phyloP scores from a whole-genome alignment of 345 rosid genomes.

The Jatropha curcas region DNA sequence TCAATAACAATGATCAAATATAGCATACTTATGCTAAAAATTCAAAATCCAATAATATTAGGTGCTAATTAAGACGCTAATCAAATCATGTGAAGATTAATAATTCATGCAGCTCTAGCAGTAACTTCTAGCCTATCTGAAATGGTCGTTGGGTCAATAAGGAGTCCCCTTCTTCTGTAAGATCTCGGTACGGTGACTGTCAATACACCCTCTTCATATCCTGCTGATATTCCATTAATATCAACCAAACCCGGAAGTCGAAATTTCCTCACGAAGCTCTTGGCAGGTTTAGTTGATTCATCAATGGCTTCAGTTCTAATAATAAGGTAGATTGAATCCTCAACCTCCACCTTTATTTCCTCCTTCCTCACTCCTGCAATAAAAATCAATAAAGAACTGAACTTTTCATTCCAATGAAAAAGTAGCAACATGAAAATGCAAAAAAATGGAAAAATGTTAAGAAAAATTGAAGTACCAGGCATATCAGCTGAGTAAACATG shows the following conservation, averaged over 20 bases:
- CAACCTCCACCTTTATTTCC: conserved; percentile 72
- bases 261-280: conserved; percentile 61
- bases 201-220: conserved; percentile 68
- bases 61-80: not conserved
- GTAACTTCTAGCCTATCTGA: conserved; percentile 52
- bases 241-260: conserved; percentile 61
- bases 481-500: conserved; percentile 72
- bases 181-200: conserved; percentile 60
- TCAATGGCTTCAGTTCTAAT: conserved; percentile 56
- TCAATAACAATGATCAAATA: not conserved
- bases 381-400: conserved; percentile 5
- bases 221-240: conserved; percentile 59
- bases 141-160: conserved; percentile 52
- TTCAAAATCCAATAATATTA: not conserved
- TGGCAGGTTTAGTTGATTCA: conserved; percentile 37
- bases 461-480: conserved; percentile 46
- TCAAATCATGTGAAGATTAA: not conserved
- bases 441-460: not conserved
- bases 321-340: conserved; percentile 63
- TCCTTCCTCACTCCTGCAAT: conserved; percentile 72
- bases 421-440: not conserved
- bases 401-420: not conserved
- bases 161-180: conserved; percentile 39
- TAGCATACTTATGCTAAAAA: not conserved
- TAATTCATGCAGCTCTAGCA: conserved; percentile 78